Base-by-base conservation (phyloP, 1,139 yeast genomes). In the Geotrichum siamense region DNA sequence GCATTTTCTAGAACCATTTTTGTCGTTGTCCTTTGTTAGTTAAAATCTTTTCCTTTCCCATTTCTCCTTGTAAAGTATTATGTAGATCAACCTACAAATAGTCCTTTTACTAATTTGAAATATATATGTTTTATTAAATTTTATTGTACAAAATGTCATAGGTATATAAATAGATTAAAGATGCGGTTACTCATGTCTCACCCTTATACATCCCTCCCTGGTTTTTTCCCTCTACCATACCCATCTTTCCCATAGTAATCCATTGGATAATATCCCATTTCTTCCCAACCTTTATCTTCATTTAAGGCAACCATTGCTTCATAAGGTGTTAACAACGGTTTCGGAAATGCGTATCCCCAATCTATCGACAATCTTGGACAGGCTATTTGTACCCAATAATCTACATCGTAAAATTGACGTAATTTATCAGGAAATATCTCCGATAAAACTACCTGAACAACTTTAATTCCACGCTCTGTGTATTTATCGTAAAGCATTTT, bases 291-390 rank as follows among this genome's bases (percentile, higher is more conserved):
- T 33, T 69, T 67, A 57, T 87, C 96, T 44, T 78, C 71, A 8
- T 76, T 82, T 55, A 91, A 63, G 72, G 87, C 75, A 3, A 89
- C 95, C 87, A 85, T 87, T 0, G 96, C 89, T 59, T 91, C 99
- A 61, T 93, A 91, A 0, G 99, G 98, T 0, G 98, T 89, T 47
- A 91, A 66, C 38, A 91, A 68, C 0, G 99, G 99, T 59, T 83
- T 84, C 48, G 80, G 78, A 59, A 91, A 91, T 0, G 98, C 98
- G 61, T 93, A 91, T 1, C 99, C 99, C 99, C 99, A 91, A 62
- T 91, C 99, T 36, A 91, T 91, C 2, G 96, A 85, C 43, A 91
- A 69, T 54, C 99, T 70, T 0, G 99, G 99, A 61, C 99, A 91
- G 0, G 98, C 99, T 3, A 91, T 96, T 63, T 91, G 99, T 16